These are phyloP conservation scores for Avena insularis DNA, from an alignment of 176 grass and related monocot species.

Conservation along the genomic window DNA sequence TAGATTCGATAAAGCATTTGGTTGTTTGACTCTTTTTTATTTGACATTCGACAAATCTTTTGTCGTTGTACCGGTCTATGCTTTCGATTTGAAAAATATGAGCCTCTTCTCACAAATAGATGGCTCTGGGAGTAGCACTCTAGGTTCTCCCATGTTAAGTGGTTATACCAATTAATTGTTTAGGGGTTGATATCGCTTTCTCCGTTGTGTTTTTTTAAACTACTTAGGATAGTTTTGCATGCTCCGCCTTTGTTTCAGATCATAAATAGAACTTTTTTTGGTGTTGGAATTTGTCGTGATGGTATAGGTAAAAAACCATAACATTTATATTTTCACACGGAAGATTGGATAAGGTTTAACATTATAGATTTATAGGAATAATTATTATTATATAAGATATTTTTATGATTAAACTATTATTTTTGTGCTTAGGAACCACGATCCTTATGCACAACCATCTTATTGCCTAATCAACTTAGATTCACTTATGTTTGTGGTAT, in stretches of 20 bases:
- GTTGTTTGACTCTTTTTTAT: too few relatives aligned
- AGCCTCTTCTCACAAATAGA: neutral
- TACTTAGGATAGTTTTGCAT: neutral
- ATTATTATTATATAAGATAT: neutral
- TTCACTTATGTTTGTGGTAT: neutral
- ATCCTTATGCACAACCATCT: neutral
- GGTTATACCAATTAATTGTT: neutral
- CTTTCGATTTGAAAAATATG: neutral
- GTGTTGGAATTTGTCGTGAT: too few relatives aligned
- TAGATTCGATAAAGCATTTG: neutral
- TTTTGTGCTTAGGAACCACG: neutral
- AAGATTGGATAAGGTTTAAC: neutral
- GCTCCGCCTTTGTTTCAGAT: too few relatives aligned
- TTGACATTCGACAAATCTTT: neutral
- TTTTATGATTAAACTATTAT: neutral
- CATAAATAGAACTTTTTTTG: too few relatives aligned
- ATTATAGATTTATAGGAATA: neutral
- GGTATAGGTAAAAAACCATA: too few relatives aligned
- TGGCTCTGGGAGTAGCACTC: neutral
- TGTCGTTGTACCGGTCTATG: neutral
- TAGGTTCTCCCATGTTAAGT: neutral
- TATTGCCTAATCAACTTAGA: conserved; percentile 11
- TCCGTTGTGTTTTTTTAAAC: too few relatives aligned
- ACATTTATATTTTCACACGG: neutral
- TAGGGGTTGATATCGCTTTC: neutral